Evolutionary conservation across 129 eudicot genomes (phyloP), one percentile per base, ranked within the genome.

Genomic region (Erigeron canadensis): DNA sequence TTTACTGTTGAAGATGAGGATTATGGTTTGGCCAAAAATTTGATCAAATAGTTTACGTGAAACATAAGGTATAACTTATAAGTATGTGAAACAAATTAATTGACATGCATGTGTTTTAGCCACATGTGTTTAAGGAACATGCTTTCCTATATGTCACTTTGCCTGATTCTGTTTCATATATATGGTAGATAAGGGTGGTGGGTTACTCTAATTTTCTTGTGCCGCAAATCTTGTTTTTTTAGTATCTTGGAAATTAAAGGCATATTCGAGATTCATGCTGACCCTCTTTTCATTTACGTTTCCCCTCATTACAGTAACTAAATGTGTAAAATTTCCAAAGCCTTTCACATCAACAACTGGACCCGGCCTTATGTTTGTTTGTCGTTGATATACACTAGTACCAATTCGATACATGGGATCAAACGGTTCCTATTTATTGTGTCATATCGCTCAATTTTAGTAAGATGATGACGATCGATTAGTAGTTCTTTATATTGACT

Each of bases 111-210:
- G 34, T 75, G 34, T 75, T 75, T 65, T 55, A 45, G 58, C 73
- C 79, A 75, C 79, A 75, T 75, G 75, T 77, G 75, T 77, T 69
- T 69, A 69, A 77, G 81, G 70, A 77, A 77, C 75, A 77, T 77
- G 81, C 55, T n/a, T n/a, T n/a, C n/a, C n/a, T 45, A 48, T 77
- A 69, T 69, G 71, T 70, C 65, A 62, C 45, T 47, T 69, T 69
- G 75, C 76, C 81, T 70, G 76, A 77, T 77, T 77, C 81, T 77
- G 81, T 77, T 77, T 69, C 81, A 77, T 70, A 63, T 77, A 77
- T 70, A 63, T 77, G 72, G 69, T 69, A 41, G 70, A 48, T 60
- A 39, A 53, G 81, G 81, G 81, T 69, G 46, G 65, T 60, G 71
- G 55, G 56, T 60, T 58, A 17, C 70, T 77, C 57, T 77, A 28